Base-by-base conservation (phyloP, 2,329 filamentous ascomycete species). In the Lomentospora prolificans region DNA sequence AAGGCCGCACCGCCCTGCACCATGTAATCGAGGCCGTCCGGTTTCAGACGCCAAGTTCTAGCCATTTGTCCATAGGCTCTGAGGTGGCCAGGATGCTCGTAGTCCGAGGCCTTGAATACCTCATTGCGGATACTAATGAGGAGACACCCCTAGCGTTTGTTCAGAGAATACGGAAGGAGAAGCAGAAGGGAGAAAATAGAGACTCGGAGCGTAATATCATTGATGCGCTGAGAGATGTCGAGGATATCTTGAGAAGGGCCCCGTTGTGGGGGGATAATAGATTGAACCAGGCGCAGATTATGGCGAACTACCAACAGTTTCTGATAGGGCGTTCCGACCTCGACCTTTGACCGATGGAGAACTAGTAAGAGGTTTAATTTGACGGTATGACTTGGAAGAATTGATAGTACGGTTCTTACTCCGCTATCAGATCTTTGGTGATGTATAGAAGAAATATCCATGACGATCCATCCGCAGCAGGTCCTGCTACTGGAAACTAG, bases 191-290 rank as follows among this genome's bases (percentile, higher is more conserved):
- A 14, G 44, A 22, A 48, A 9, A 25, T 27, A 12, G 10, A 27
- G 44, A 10, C 5, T 19, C 19, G 36, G 36, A 41, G 2, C n/a
- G n/a, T 19, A 17, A 22, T 10, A 25, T 48, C 17, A 14, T 48
- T 10, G 10, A 25, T 25, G 44, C 22, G 8, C 10, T 48, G 44
- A 48, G 44, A 48, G 9, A 48, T 5, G 44, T 48, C 19, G 44
- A 48, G 44, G 44, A 48, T 27, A 48, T 48, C 12, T 14, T 48
- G 44, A 22, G 44, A 22, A 9, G 44, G 44, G 44, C 44, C 4
- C 44, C 44, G 6, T 48, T 48, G 44, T 48, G 44, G 44, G 44
- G 36, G 44, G 44, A 48, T 48, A 48, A 48, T 25, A 48, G 44
- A 19, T 25, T 48, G 44, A 48, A 48, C 44, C 19, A 48, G 19